Evolutionary conservation across 2,329 filamentous ascomycete genomes (phyloP), one percentile per base, ranked within the genome.

Genomic region (Botrytis fragariae): DNA sequence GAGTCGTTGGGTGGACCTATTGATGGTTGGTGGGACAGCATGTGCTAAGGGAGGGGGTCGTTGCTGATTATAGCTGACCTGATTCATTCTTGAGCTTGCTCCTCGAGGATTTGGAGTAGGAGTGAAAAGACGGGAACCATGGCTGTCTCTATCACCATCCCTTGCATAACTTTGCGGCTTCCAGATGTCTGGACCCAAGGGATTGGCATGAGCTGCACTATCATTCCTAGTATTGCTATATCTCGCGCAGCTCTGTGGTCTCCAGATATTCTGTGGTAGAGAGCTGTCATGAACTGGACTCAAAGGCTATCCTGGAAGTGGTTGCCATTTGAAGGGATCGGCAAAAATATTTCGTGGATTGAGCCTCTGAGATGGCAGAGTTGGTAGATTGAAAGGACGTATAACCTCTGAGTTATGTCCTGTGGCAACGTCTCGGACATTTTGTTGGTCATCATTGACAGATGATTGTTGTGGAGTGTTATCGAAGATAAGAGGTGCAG

Each of bases 221-320:
- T n/a, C 12, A 4, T 16, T n/a, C 1, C 25, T 61, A 16, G 22
- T 25, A 12, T 37, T 39, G 6, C 59, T 25, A 61, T n/a, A 1
- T 4, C 1, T 62, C 14, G 37, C 25, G n/a, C 29, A 42, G 16
- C 25, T 42, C 9, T 42, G 60, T 18, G 37, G 35, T 61, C 12
- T 25, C 25, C 60, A n/a, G 37, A 62, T 62, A 62, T 42, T 6
- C 1, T 29, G 14, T 9, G 16, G 3, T 18, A 22, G 12, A 29
- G 1, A 3, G 22, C 22, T 62, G 14, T 3, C 25, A 29, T 16
- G 0, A n/a, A 37, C 1, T n/a, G 25, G 37, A 39, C 2, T n/a
- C 25, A 29, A 12, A 62, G 60, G 14, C 60, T 42, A 37, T 25
- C 37, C 37, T 39, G 20, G 14, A 42, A 62, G 60, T 8, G 14